These are phyloP conservation scores for Zygoascus hellenicus DNA, from an alignment of 1,139 yeast species.

Conservation along the genomic window DNA sequence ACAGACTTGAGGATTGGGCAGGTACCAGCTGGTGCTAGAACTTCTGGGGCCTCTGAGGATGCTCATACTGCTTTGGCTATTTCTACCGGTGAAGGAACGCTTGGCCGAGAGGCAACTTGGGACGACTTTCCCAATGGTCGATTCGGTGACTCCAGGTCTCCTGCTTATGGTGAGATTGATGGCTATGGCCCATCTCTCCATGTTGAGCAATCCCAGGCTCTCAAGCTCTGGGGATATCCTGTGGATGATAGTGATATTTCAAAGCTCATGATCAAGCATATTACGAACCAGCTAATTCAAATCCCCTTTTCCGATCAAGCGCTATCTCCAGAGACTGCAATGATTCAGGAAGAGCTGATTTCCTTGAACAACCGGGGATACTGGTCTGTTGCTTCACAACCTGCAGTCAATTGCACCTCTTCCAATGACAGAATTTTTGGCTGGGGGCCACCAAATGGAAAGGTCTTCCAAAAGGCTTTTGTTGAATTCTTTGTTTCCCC, in stretches of 20 bases:
- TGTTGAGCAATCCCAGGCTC: constrained; percentile 62
- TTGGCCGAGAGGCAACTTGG: constrained; percentile 95
- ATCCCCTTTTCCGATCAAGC: constrained; percentile 92
- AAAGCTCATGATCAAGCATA: constrained; percentile 62
- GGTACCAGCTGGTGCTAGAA: constrained; percentile 18
- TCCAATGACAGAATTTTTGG: constrained; percentile 87
- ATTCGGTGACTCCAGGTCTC: constrained; percentile 95
- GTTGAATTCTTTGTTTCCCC: constrained; percentile 79
- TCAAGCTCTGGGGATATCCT: constrained; percentile 80
- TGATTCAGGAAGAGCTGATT: constrained; percentile 86
- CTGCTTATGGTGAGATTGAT: constrained; percentile 94
- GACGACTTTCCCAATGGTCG: constrained; percentile 98
- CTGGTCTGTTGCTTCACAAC: constrained; percentile 93
- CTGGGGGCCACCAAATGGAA: constrained; percentile 91
- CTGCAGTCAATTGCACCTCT: constrained; percentile 70
- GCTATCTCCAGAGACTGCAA: constrained; percentile 80
- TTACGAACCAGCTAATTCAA: constrained; percentile 67
- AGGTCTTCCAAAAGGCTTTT: constrained; percentile 88
- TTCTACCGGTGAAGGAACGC: constrained; percentile 75
- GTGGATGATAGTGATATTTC: constrained; percentile 57
- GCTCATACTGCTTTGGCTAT: constrained; percentile 55
- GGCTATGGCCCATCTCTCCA: constrained; percentile 83
- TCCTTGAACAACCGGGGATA: constrained; percentile 67
- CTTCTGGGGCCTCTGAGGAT: constrained; percentile 39
- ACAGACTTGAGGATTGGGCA: constrained; percentile 7